Conservation (phyloP, 768 basidiomycete genomes). For the Dioszegia hungarica region DNA sequence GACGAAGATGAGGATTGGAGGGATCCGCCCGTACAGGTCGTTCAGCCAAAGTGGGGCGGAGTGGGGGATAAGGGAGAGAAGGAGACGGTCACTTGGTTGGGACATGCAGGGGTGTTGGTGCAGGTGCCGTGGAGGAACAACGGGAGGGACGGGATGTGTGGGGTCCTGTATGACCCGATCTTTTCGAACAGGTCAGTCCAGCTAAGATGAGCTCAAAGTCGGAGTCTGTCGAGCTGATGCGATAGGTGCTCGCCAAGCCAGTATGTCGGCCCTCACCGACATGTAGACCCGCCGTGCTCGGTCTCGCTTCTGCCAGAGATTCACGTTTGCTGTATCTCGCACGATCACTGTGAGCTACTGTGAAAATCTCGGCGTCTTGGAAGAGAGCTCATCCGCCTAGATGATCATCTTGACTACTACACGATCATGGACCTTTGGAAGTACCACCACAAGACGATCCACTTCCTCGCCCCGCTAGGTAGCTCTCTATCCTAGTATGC, state of each 20-base stretch:
- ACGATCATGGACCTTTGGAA: constrained; percentile 46
- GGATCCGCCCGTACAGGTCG: constrained; percentile 33
- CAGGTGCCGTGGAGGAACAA: constrained; percentile 39
- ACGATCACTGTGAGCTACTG: constrained; percentile 44
- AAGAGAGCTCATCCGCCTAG: constrained; percentile 12
- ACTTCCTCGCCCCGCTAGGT: constrained; percentile 47
- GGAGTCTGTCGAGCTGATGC: not conserved
- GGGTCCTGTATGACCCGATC: constrained; percentile 46
- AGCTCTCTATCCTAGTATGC: not conserved
- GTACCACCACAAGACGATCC: constrained; percentile 36
- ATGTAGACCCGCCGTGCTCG: constrained; percentile 38
- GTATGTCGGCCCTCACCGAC: constrained; percentile 44
- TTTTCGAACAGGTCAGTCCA: constrained; percentile 43
- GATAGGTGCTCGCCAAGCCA: constrained; percentile 46
- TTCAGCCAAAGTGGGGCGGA: constrained; percentile 25
- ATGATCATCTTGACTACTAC: constrained; percentile 48
- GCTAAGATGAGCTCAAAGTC: too few species aligned
- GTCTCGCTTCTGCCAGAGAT: constrained; percentile 42
- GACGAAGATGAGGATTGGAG: constrained; percentile 41
- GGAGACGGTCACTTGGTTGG: constrained; percentile 44
- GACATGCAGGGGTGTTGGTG: constrained; percentile 44
- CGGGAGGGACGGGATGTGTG: constrained; percentile 29
- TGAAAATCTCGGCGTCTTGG: not conserved
- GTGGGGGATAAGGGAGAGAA: constrained; percentile 7
- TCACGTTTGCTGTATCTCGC: constrained; percentile 45